Percentiles rank a stretch among this genome's conserved stretches.
phyloP scores from a whole-genome alignment of 306 rosid species.

The Malus domestica region ASM211411v1 NC_041802.1:21602001-21602500 shows the following conservation, averaged over 20 bases:
- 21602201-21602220: neutral
- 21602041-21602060: neutral
- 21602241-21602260: slow-evolving; percentile 13
- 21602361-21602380: slow-evolving; percentile 17
- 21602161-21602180: neutral
- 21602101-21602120: neutral
- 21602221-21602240: slow-evolving; percentile 5
- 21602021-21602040: neutral
- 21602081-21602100: neutral
- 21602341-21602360: slow-evolving; percentile 17
- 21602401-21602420: neutral
- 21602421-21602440: neutral
- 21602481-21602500: too few relatives aligned
- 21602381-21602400: neutral
- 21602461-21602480: neutral
- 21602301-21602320: neutral
- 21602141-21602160: neutral
- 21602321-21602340: slow-evolving; percentile 17
- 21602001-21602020: too few relatives aligned
- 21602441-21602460: too few relatives aligned
- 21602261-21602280: neutral
- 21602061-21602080: neutral
- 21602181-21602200: neutral
- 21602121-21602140: neutral
- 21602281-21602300: neutral